Evolutionary conservation across 495 filamentous ascomycete genomes (phyloP).

Genomic region (Aspergillus bertholletiae): DNA sequence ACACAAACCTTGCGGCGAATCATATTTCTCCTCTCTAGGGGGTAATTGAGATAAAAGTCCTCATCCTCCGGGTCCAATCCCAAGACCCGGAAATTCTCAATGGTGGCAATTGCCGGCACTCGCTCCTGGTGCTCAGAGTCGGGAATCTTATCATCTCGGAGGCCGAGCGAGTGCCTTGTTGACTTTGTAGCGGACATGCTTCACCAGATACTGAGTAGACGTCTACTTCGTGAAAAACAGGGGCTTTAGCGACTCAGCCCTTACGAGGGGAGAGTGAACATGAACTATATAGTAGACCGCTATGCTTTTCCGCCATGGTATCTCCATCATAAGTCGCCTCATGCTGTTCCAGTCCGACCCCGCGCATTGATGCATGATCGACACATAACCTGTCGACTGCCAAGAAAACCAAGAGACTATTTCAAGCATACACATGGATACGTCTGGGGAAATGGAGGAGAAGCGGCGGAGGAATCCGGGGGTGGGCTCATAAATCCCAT

Average conservation of each 20-base stretch:
- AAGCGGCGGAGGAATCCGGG: not conserved
- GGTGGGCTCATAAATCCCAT: no score
- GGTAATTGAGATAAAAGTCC: constrained; percentile 20
- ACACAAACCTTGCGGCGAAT: constrained; percentile 17
- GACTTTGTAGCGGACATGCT: not conserved
- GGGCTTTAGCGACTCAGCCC: not conserved
- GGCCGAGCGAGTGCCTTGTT: not conserved
- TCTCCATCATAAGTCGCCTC: not conserved
- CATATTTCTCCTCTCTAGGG: constrained; percentile 12
- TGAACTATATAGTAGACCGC: not conserved
- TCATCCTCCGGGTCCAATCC: constrained; percentile 22
- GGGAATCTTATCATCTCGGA: constrained; percentile 10
- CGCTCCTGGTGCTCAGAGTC: constrained; percentile 12
- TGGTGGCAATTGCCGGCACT: constrained; percentile 1
- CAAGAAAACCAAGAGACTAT: not conserved
- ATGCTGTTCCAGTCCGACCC: not conserved
- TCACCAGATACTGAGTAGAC: not conserved
- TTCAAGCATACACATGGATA: not conserved
- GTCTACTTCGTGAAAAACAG: not conserved
- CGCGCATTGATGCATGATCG: not conserved
- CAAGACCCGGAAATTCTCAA: constrained; percentile 22
- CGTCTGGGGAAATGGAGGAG: not conserved
- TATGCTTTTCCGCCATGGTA: not conserved
- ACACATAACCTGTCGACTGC: not conserved
- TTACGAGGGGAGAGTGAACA: not conserved